Percentiles rank a stretch among this genome's conserved stretches.
These are phyloP conservation scores for Parasitella parasitica DNA, from an alignment of 371 early-diverging fungal species.

Conservation along the genomic window DNA sequence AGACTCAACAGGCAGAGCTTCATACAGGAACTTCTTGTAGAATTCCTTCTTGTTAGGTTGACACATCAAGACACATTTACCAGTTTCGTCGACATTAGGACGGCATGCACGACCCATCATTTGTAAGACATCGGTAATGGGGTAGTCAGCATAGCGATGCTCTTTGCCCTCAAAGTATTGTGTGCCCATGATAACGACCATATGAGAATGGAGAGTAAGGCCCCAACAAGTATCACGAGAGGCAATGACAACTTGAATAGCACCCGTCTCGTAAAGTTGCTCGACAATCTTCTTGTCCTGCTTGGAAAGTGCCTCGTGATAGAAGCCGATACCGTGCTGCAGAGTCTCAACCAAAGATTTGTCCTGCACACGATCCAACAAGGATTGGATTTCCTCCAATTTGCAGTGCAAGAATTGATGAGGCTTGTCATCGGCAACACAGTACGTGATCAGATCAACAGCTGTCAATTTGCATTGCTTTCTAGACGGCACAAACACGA, in stretches of 20 bases:
- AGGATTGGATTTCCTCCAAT: conserved; percentile 61
- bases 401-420: conserved; percentile 74
- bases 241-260: conserved; percentile 88
- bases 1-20: conserved; percentile 93
- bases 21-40: conserved; percentile 95
- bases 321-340: conserved; percentile 85
- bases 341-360: conserved; percentile 70
- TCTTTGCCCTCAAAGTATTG: conserved; percentile 93
- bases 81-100: conserved; percentile 68
- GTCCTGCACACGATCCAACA: conserved; percentile 72
- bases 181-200: conserved; percentile 96
- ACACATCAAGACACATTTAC: conserved; percentile 91
- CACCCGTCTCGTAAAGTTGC: conserved; percentile 73
- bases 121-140: conserved; percentile 91
- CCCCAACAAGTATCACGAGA: conserved; percentile 92
- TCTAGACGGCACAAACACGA: conserved; percentile 93
- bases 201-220: conserved; percentile 72
- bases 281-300: conserved; percentile 76
- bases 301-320: conserved; percentile 83
- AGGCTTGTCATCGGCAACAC: conserved; percentile 70
- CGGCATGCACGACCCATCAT: conserved; percentile 94
- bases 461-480: conserved; percentile 91
- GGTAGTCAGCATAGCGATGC: conserved; percentile 94
- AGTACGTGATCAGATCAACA: conserved; percentile 76
- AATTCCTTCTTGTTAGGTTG: conserved; percentile 91